Evolutionary conservation across 257 asterid species (phyloP), one percentile per base, ranked within the genome.

Genomic region (Solanum pinnatisectum): DNA sequence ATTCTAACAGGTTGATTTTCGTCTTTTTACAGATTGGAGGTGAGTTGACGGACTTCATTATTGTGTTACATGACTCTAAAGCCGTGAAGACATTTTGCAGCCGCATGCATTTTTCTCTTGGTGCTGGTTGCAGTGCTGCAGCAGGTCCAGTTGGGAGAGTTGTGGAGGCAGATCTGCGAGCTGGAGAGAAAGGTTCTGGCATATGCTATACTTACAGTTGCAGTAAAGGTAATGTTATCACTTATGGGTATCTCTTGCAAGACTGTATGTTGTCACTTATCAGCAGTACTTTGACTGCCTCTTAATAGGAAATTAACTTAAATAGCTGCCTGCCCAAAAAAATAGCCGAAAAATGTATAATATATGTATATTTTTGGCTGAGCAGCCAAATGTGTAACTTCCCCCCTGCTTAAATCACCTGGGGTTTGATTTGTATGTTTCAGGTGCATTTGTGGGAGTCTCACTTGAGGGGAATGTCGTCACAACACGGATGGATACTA

Each of bases 41-140:
- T 81, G 99, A 97, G 91, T 96, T 97, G 87, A 92, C 94, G 94
- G 99, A 97, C 94, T 95, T 97, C 96, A 95, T 97, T 72, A 92
- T 97, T 89, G 99, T 97, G 91, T 91, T 97, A 77, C 99, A 95
- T 88, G 98, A 95, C 90, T 83, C 92, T 59, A 94, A 93, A 88
- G 98, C 98, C 65, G 99, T 97, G 89, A 96, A 94, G 90, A 96
- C 99, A 76, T 97, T 97, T 90, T 97, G 98, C 91, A 95, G 98
- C 84, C 98, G 98, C 89, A 91, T 97, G 98, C 99, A 97, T 90
- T 96, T 96, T 91, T 96, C 99, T 91, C 96, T 97, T 84, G 99
- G 99, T 84, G 99, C 99, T 30, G 99, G 99, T 86, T 96, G 98
- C 91, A 97, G 99, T 93, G 99, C 98, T 91, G 98, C 99, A 76